Base-by-base conservation (phyloP, 2,329 filamentous ascomycete genomes). In the Trichoderma semiorbis region DNA sequence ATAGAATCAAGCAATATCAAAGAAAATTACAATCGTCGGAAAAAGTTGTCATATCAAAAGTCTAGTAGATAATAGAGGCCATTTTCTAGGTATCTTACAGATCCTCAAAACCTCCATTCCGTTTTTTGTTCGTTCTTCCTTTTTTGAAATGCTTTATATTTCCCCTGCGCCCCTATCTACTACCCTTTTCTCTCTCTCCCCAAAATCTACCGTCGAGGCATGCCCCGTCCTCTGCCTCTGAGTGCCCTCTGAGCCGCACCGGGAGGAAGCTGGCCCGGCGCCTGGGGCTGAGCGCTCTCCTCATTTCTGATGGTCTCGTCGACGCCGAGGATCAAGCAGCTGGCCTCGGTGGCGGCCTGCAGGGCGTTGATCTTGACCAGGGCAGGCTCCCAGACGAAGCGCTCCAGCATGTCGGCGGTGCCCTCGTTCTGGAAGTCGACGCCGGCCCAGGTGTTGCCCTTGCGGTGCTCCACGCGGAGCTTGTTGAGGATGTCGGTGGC, bases 281-380 rank as follows among this genome's bases (percentile, higher is more conserved):
- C 94, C 82, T 97, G 93, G 28, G 95, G 92, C 81, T 90, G 86
- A 77, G 91, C 88, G 78, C 93, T 97, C 85, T 98, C 95, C 85
- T 99, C 94, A 83, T 99, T 99, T 84, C 91, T 94, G 84, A 99
- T 98, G 39, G 96, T 99, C 89, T 99, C 96, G 80, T 99, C 96
- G 71, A 99, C 96, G 77, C 94, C 92, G 78, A 99, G 85, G 76
- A 99, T 98, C 85, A 99, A 84, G 85, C 96, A 99, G 76, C 92
- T 93, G 26, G 96, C 96, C 84, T 99, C 96, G 36, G 95, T 95
- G 66, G 96, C 96, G 24, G 96, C 95, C 85, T 97, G 94, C 75
- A 99, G 92, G 76, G 96, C 96, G 82, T 99, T 99, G 82, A 97
- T 88, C 90, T 99, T 99, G 80, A 99, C 93, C 75, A 98, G 86